Evolutionary conservation across 192 early-diverging fungal genomes (phyloP).

Genomic region (Coemansia brasiliensis): DNA sequence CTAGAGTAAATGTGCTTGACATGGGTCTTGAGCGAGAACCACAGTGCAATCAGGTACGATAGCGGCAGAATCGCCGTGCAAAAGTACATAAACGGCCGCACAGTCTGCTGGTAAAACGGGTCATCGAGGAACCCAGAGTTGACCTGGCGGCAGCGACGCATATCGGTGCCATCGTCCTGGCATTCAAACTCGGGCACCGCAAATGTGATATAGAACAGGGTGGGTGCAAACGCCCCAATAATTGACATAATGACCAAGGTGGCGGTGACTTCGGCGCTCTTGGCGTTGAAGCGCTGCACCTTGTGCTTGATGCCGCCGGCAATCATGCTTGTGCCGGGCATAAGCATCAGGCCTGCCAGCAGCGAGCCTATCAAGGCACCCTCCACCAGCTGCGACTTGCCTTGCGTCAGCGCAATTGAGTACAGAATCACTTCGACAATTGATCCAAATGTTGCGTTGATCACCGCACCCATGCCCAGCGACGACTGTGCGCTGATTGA

Average conservation of each 20-base stretch:
- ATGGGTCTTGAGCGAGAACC: slow-evolving; percentile 93
- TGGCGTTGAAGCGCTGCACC: slow-evolving; percentile 93
- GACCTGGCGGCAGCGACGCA: slow-evolving; percentile 67
- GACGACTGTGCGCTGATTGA: slow-evolving; percentile 94
- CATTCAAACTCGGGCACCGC: slow-evolving; percentile 62
- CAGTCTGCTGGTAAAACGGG: slow-evolving; percentile 74
- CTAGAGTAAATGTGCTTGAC: slow-evolving; percentile 72
- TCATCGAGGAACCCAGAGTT: slow-evolving; percentile 70
- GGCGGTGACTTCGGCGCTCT: slow-evolving; percentile 91
- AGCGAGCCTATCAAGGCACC: slow-evolving; percentile 92
- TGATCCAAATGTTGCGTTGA: slow-evolving; percentile 96
- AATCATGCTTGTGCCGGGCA: slow-evolving; percentile 95
- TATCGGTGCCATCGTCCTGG: slow-evolving; percentile 33
- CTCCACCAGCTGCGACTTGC: slow-evolving; percentile 84
- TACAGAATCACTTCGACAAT: slow-evolving; percentile 97
- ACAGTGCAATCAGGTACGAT: slow-evolving; percentile 86
- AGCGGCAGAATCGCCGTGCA: slow-evolving; percentile 76
- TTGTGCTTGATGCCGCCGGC: slow-evolving; percentile 86
- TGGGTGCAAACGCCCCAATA: slow-evolving; percentile 90
- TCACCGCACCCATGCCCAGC: slow-evolving; percentile 88
- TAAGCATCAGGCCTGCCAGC: slow-evolving; percentile 80
- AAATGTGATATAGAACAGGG: slow-evolving; percentile 91
- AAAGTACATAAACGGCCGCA: slow-evolving; percentile 83
- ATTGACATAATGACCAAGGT: slow-evolving; percentile 94
- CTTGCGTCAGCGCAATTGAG: slow-evolving; percentile 81